Evolutionary conservation across 2,329 filamentous ascomycete genomes (phyloP).

Genomic region (Akanthomyces uredinophilus): DNA sequence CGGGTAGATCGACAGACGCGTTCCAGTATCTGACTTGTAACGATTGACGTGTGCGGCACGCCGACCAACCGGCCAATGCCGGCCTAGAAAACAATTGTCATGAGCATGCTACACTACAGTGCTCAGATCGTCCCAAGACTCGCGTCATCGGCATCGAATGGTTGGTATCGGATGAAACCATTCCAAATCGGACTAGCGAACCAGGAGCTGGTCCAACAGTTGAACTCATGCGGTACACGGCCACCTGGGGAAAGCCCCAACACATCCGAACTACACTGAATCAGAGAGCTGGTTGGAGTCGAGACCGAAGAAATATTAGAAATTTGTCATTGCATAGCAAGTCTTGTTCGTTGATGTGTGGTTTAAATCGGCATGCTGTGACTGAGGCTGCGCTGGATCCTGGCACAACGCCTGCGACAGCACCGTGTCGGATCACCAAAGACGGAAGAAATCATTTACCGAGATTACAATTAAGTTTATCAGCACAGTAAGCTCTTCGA

Average conservation of each 20-base stretch:
- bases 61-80: background rate
- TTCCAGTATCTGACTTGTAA: background rate
- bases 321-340: too few species aligned
- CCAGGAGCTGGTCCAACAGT: background rate
- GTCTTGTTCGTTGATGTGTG: background rate
- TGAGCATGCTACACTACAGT: background rate
- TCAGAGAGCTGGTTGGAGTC: background rate
- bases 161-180: background rate
- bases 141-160: background rate
- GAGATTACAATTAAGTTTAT: too few species aligned
- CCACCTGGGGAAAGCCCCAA: background rate
- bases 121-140: background rate
- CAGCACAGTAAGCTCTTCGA: too few species aligned
- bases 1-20: background rate
- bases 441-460: background rate
- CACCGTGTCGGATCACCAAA: background rate
- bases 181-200: slow-evolving; percentile 3
- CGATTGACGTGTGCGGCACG: background rate
- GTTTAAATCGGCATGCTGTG: background rate
- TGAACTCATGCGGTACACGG: background rate
- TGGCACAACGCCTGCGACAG: background rate
- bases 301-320: too few species aligned
- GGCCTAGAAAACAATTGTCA: background rate
- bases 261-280: background rate
- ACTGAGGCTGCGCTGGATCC: too few species aligned